Conservation (phyloP, 495 filamentous ascomycete genomes). For the Aspergillus diversus region DNA sequence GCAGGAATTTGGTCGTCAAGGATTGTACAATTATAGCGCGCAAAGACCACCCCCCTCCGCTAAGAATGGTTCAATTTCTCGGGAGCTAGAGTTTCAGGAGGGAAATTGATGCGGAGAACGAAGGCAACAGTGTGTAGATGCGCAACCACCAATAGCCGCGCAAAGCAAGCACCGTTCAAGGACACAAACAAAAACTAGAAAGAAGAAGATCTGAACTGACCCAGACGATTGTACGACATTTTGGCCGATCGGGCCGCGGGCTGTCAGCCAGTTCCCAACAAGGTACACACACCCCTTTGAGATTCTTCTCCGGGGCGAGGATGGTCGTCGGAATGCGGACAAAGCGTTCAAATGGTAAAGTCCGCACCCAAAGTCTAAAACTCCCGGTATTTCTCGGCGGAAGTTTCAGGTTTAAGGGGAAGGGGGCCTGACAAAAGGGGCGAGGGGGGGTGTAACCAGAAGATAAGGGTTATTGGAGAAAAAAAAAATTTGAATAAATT, state of each 20-base stretch:
- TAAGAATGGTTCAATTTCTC: slow-evolving; percentile 13
- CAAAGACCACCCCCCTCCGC: not conserved
- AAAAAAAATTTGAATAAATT: not conserved
- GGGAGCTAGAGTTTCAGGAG: slow-evolving; percentile 29
- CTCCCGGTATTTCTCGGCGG: slow-evolving; percentile 7
- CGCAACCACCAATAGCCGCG: slow-evolving; percentile 23
- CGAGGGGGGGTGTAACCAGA: not conserved
- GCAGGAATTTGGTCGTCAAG: slow-evolving; percentile 1
- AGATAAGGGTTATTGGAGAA: slow-evolving; percentile 2
- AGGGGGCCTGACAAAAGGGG: not conserved
- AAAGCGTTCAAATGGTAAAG: slow-evolving; percentile 21
- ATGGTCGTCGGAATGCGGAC: slow-evolving; percentile 34
- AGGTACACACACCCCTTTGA: slow-evolving; percentile 27
- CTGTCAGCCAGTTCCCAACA: slow-evolving; percentile 28
- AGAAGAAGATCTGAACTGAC: slow-evolving; percentile 52
- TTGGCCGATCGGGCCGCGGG: slow-evolving; percentile 27
- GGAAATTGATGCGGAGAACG: slow-evolving; percentile 28
- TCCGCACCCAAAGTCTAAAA: slow-evolving; percentile 4
- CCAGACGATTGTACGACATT: slow-evolving; percentile 71
- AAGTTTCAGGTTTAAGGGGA: not conserved
- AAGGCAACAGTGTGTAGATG: slow-evolving; percentile 20
- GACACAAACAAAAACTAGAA: slow-evolving; percentile 13
- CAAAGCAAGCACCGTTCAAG: slow-evolving; percentile 11
- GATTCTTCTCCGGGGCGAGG: slow-evolving; percentile 30
- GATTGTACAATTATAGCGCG: not conserved